phyloP scores from a whole-genome alignment of 2,329 filamentous ascomycete genomes.

The Neonectria ditissima region DNA sequence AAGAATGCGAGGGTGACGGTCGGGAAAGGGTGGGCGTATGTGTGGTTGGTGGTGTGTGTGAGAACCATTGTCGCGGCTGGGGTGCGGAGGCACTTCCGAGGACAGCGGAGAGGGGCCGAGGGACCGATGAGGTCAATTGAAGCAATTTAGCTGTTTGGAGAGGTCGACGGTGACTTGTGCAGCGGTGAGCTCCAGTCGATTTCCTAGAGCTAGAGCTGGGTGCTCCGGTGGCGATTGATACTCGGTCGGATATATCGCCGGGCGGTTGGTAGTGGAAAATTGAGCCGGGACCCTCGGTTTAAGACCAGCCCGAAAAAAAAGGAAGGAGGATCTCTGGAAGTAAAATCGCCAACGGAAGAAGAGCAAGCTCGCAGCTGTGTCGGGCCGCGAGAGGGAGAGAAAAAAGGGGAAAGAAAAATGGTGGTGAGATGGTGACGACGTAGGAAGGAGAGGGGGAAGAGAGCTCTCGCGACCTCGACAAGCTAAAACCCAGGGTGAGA shows the following conservation, averaged over 20 bases:
- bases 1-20: slow-evolving; percentile 91
- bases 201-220: slow-evolving; percentile 24
- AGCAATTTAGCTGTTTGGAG: not conserved
- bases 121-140: slow-evolving; percentile 34
- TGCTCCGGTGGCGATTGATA: slow-evolving; percentile 26
- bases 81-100: slow-evolving; percentile 31
- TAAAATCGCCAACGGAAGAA: slow-evolving; percentile 29
- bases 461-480: slow-evolving; percentile 46
- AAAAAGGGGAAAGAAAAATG: slow-evolving; percentile 28
- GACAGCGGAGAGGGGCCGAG: slow-evolving; percentile 18
- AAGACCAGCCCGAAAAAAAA: slow-evolving; percentile 32
- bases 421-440: slow-evolving; percentile 8
- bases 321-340: slow-evolving; percentile 37
- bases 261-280: slow-evolving; percentile 41
- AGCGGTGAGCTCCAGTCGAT: slow-evolving; percentile 2
- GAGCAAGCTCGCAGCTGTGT: slow-evolving; percentile 41
- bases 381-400: slow-evolving; percentile 43
- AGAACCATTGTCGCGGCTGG: slow-evolving; percentile 65
- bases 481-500: slow-evolving; percentile 31
- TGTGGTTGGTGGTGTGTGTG: slow-evolving; percentile 74
- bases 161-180: not conserved
- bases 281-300: slow-evolving; percentile 41
- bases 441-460: slow-evolving; percentile 20
- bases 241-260: slow-evolving; percentile 32
- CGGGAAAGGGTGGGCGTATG: slow-evolving; percentile 84